These are phyloP conservation scores for Ascochyta lentis DNA, from an alignment of 2,329 filamentous ascomycete genomes.

Conservation along the genomic window DNA sequence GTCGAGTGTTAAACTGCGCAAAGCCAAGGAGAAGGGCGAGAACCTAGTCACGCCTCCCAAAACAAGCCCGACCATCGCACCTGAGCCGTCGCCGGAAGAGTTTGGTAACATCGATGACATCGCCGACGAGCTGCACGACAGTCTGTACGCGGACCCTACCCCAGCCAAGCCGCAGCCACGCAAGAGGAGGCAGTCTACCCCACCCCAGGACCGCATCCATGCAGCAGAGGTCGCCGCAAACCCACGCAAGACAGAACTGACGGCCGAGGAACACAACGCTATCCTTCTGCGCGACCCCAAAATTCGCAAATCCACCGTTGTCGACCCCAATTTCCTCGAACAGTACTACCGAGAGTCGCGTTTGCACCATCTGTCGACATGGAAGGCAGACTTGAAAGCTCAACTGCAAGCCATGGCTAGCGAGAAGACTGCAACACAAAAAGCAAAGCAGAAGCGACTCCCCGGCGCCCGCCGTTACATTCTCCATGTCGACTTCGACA, in stretches of 20 bases:
- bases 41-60: constrained; percentile 41
- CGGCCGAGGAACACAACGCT: constrained; percentile 92
- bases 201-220: constrained; percentile 8
- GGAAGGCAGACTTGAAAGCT: constrained; percentile 94
- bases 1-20: constrained; percentile 21
- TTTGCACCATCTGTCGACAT: constrained; percentile 91
- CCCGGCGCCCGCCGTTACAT: constrained; percentile 78
- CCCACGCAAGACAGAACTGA: constrained; percentile 57
- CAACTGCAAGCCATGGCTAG: constrained; percentile 81
- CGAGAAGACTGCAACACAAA: constrained; percentile 67
- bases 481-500: constrained; percentile 97
- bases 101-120: constrained; percentile 4
- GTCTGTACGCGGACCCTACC: constrained; percentile 30
- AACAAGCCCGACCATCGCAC: constrained; percentile 33
- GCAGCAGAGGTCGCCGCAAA: constrained; percentile 16
- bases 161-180: constrained; percentile 17
- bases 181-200: constrained; percentile 7
- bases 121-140: constrained; percentile 27
- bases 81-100: constrained; percentile 15
- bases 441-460: constrained; percentile 59
- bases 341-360: constrained; percentile 96
- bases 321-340: constrained; percentile 90
- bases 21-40: constrained; percentile 10
- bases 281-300: constrained; percentile 82
- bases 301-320: constrained; percentile 85